Evolutionary conservation across 2,329 filamentous ascomycete genomes (phyloP), one percentile per base, ranked within the genome.

Genomic region (Pseudocercospora musae): DNA sequence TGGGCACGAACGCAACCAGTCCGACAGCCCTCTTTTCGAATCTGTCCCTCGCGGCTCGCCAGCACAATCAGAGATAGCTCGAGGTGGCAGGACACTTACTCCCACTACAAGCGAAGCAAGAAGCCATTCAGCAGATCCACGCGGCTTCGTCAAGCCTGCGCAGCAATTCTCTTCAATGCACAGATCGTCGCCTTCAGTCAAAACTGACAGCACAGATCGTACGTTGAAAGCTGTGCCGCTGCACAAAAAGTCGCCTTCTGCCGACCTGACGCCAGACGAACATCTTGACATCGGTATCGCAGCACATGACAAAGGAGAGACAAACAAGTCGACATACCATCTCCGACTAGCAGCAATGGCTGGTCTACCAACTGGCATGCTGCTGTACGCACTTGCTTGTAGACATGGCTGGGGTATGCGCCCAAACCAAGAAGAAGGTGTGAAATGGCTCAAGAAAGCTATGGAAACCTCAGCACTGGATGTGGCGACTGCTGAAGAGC

Each of bases 331-430:
- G 0, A 98, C 95, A 0, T 99, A 98, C 73, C 95, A 99, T 74
- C 84, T 99, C 49, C 89, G 95, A 33, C 85, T 96, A 63, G 95
- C 95, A 3, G 94, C 95, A 0, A 87, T 88, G 70, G 88, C 91
- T 60, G 91, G 92, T 52, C 86, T 96, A 62, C 91, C 95, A 0
- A 96, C 94, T 0, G 95, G 89, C 21, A 99, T 99, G 95, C 85
- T 99, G 11, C 82, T 98, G 31, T 99, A 97, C 76, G 95, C 94
- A 4, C 83, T 99, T 37, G 95, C 95, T 10, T 98, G 94, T 73
- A 86, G 95, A 55, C 95, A 99, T 74, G 95, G 95, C 54, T 99
- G 95, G 95, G 95, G 95, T 18, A 97, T 98, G 91, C 88, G 93
- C 9, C 86, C 92, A 7, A 97, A 96, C 75, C 92, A 92, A 72